Evolutionary conservation across 164 flowering plant genomes (phyloP), one percentile per base, ranked within the genome.

Genomic region (Euptelea pleiosperma): DNA sequence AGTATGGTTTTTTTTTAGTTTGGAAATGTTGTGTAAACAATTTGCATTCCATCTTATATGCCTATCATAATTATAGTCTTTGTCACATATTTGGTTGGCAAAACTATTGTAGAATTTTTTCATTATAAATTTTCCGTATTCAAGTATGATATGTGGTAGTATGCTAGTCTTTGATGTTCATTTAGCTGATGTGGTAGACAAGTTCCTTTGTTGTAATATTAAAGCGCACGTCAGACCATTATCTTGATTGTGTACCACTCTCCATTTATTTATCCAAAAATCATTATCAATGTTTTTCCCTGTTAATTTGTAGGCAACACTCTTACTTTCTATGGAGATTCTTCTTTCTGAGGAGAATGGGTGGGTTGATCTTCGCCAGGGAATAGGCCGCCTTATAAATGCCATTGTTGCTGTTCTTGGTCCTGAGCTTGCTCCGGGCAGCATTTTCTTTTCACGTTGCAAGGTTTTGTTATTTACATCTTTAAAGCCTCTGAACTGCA

Each of bases 331-430:
- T 25, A 63, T 88, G 82, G 97, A 94, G 44, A 82, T 91, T 64
- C 79, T 94, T 34, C 69, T 88, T 67, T 77, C 88, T 12, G 93
- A 91, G 62, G 99, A 88, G 68, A 91, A 74, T 81, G 99, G 95
- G 60, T 71, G 71, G 82, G 79, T 87, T 63, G 89, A 85, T 45
- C 84, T 86, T 72, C 91, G 83, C 62, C 99, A 90, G 69, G 96
- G 85, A 46, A 83, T 94, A 15, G 99, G 91, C 61, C 96, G 89
- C 61, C 86, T 94, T 36, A 77, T 94, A 69, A 94, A 94, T 88
- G 99, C 97, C 45, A 83, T 88, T 70, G 97, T 94, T 77, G 95
- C 97, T 70, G 95, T 89, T 66, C 78, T 91, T 65, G 99, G 99
- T 65, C 99, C 99, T 61, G 99, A 94, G 66, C 97, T 94, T 67